phyloP scores from a whole-genome alignment of 2,329 filamentous ascomycete species.

The Ophiostoma sp. region DNA sequence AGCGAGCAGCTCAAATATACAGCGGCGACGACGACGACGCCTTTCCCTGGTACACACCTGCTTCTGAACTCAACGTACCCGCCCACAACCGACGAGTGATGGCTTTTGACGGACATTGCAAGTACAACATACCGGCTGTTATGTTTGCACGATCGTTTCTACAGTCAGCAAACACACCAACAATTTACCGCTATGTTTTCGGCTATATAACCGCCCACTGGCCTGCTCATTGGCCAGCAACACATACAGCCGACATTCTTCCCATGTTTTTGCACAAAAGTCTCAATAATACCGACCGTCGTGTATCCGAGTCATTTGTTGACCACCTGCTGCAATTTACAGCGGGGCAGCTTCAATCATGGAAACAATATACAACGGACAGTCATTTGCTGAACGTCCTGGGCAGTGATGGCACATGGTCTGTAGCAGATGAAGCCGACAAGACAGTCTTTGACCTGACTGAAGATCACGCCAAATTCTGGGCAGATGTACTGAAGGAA shows the following conservation, averaged over 20 bases:
- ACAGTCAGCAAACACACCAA: background rate
- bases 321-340: background rate
- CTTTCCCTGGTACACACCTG: background rate
- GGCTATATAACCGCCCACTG: background rate
- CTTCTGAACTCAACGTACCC: background rate
- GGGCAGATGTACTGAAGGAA: background rate
- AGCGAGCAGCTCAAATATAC: background rate
- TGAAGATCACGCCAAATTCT: background rate
- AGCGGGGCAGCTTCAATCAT: background rate
- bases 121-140: background rate
- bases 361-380: background rate
- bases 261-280: constrained; percentile 9
- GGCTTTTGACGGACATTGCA: background rate
- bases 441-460: background rate
- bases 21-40: background rate
- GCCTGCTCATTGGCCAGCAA: background rate
- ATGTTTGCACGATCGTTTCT: background rate
- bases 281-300: background rate
- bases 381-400: background rate
- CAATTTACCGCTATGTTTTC: constrained; percentile 13
- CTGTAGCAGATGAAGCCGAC: background rate
- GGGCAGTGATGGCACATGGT: background rate
- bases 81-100: background rate
- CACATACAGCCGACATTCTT: constrained; percentile 16
- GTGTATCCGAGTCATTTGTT: background rate